Base-by-base conservation (phyloP, 176 grass and related monocot genomes). In the Musa itinerans region DNA sequence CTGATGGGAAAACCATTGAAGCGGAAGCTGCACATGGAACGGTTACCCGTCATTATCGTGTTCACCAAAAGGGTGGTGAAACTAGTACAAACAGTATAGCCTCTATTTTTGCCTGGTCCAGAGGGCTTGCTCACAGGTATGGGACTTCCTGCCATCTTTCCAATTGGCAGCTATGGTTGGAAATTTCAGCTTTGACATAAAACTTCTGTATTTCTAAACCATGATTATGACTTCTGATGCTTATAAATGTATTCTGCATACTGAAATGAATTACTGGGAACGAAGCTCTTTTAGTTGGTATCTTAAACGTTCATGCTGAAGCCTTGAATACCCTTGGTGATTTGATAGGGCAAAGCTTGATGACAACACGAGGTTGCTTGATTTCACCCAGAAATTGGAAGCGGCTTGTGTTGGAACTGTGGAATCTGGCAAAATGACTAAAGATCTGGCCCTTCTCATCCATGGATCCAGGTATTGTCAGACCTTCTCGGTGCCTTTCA, bases 81-180 rank as follows among this genome's bases (percentile, higher is more conserved):
- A 92, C 90, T 62, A 87, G 90, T 84, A 92, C 90, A 82, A 92
- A 92, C 65, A 92, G 90, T 79, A 92, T 92, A 62, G 90, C 90
- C 43, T 92, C 90, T 54, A 92, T 89, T 78, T 92, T 92, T 84
- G 86, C 90, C 27, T 89, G 90, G 90, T 86, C 90, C 1, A 78
- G 84, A 78, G 86, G 84, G 64, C 79, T 92, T 71, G 81, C 84
- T 58, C 90, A 92, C 51, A 92, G 90, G 90, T 92, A 77, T 70
- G 53, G 53, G 43, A 52, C 6, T 16, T 11, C 14, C 11, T 21
- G 50, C 2, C 17, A 6, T 19, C 24, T 16, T 11, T 5, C 17
- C 6, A 43, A 43, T 43, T 16, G 13, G 34, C n/a, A 34, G 14
- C 12, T 68, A 14, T 34, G 27, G 25, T 27, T 16, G 3, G 19